These are phyloP conservation scores for Arthroderma sp. DNA, from an alignment of 2,329 filamentous ascomycete species.

Conservation along the genomic window DNA sequence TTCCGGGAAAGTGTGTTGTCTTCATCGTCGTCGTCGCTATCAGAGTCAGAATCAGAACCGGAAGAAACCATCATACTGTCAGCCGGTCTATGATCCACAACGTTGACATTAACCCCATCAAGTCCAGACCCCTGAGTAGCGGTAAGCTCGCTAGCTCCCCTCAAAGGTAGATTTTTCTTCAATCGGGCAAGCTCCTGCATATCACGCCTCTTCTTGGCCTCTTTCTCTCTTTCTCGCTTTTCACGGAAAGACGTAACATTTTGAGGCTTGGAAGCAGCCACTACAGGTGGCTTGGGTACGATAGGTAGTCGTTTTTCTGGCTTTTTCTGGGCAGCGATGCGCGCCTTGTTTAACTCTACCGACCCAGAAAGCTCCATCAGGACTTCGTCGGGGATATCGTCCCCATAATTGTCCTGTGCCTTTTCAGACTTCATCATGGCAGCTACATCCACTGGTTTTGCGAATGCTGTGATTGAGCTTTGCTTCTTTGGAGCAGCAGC, in stretches of 20 bases:
- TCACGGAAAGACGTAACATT: conserved; percentile 51
- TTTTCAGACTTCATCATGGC: conserved; percentile 21
- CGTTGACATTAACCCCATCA: conserved; percentile 55
- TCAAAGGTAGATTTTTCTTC: conserved; percentile 40
- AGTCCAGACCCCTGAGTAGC: conserved; percentile 67
- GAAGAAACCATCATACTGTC: conserved; percentile 84
- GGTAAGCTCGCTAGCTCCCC: conserved; percentile 42
- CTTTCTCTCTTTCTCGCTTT: conserved; percentile 60
- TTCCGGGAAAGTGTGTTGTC: conserved; percentile 34
- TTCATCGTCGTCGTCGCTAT: conserved; percentile 59
- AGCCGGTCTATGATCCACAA: conserved; percentile 62
- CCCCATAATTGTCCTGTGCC: conserved; percentile 33
- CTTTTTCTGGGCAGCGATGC: conserved; percentile 12
- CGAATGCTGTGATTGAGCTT: conserved; percentile 28
- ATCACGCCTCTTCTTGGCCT: conserved; percentile 60
- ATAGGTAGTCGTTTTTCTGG: conserved; percentile 7
- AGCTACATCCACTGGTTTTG: conserved; percentile 23
- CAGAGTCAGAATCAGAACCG: conserved; percentile 50
- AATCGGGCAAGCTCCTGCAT: conserved; percentile 58
- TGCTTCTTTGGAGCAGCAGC: conserved; percentile 32
- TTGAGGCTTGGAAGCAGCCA: conserved; percentile 14
- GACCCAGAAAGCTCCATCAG: conserved; percentile 29
- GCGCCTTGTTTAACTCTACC: conserved; percentile 29
- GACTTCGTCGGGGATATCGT: conserved; percentile 29
- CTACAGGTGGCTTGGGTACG: conserved; percentile 7